Percentiles rank a stretch among this genome's conserved stretches.
Evolutionary conservation across 75 land plant genomes (phyloP).

Genomic region (Cryptomeria japonica): DNA sequence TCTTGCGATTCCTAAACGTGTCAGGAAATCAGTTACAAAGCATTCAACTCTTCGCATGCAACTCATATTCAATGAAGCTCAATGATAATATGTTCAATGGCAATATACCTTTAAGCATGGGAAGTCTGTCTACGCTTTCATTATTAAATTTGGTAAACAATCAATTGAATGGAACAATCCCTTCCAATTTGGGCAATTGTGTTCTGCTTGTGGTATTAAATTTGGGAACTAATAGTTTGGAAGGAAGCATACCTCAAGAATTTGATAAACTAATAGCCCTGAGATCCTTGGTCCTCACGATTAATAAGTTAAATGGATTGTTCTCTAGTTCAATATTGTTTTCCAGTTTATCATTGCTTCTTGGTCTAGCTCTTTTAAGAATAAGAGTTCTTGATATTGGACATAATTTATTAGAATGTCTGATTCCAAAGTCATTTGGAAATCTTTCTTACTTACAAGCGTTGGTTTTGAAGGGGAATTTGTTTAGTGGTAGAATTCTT

Average conservation of each 20-base stretch:
- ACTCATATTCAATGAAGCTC: not conserved
- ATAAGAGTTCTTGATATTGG: not conserved
- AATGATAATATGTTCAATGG: constrained; percentile 19
- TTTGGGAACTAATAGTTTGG: constrained; percentile 19
- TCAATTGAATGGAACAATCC: constrained; percentile 17
- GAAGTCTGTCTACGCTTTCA: constrained; percentile 2
- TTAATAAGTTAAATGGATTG: constrained; percentile 35
- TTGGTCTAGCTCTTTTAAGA: not conserved
- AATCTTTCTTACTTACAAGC: not conserved
- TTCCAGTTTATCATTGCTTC: too few relatives aligned
- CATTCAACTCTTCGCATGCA: not conserved
- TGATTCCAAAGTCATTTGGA: not conserved
- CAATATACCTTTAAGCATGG: constrained; percentile 22
- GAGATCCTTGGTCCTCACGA: constrained; percentile 15
- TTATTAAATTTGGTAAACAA: constrained; percentile 17
- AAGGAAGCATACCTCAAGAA: constrained; percentile 29
- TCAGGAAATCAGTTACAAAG: not conserved
- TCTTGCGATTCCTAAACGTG: not conserved
- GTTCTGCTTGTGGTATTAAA: constrained; percentile 1
- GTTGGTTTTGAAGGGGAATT: not conserved
- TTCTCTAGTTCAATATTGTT: constrained; percentile 32
- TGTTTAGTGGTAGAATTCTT: not conserved
- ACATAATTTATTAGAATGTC: not conserved
- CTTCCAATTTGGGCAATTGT: not conserved
- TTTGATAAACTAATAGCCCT: constrained; percentile 11